Percentiles rank a stretch among this genome's conserved stretches.
phyloP scores from a whole-genome alignment of 2,329 filamentous ascomycete species.

The Verticillium klebahnii region DNA sequence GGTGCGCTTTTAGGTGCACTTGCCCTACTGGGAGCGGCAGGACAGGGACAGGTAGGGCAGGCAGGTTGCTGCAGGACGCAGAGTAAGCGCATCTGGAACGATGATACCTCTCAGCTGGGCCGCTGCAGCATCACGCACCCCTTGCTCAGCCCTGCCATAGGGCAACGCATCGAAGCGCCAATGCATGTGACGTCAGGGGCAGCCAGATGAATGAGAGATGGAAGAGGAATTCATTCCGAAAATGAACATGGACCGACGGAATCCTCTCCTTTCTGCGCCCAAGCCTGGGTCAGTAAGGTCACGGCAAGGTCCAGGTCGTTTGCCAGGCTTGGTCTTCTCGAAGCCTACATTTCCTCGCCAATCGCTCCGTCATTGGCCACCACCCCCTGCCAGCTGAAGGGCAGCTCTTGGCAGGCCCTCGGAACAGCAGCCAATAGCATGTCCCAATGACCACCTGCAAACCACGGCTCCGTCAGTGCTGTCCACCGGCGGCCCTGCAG shows the following conservation, averaged over 20 bases:
- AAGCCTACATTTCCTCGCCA: background rate
- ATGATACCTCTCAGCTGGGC: background rate
- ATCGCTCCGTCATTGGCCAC: background rate
- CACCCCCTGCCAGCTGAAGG: background rate
- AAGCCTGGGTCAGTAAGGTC: background rate
- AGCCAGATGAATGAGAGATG: background rate
- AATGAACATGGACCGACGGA: background rate
- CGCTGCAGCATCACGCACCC: background rate
- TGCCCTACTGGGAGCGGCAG: background rate
- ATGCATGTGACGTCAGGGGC: background rate
- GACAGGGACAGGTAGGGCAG: background rate
- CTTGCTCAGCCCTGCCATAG: background rate
- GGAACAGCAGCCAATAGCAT: background rate
- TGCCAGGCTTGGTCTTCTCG: background rate
- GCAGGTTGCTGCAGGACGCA: background rate
- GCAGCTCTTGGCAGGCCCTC: background rate
- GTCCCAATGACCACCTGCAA: background rate
- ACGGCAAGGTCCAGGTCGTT: background rate
- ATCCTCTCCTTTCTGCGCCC: background rate
- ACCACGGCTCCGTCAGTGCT: background rate
- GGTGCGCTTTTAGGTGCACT: background rate
- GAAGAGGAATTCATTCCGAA: background rate
- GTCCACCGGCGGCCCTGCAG: background rate
- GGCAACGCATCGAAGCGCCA: background rate
- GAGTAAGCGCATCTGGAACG: background rate